phyloP scores from a whole-genome alignment of 768 basidiomycete genomes.

The Russula earlei region DNA sequence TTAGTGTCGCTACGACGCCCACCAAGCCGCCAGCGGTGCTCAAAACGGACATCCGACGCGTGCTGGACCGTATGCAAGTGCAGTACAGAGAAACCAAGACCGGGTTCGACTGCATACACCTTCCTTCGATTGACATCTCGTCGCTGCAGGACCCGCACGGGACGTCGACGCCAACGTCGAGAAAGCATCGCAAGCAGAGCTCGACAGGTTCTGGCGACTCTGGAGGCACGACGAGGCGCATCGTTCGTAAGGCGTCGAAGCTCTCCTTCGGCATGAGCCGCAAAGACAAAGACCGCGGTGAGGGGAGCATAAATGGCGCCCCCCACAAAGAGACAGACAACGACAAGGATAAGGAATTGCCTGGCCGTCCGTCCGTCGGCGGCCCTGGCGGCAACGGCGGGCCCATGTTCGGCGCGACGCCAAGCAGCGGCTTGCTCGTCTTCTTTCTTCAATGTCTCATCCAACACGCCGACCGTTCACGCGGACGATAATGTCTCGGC shows the following conservation, averaged over 20 bases:
- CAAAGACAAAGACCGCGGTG: conserved; percentile 34
- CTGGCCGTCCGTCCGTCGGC: conserved; percentile 34
- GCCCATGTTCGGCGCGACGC: conserved; percentile 42
- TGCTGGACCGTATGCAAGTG: conserved; percentile 90
- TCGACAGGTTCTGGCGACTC: conserved; percentile 47
- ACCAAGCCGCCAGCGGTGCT: conserved; percentile 76
- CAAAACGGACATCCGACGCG: conserved; percentile 75
- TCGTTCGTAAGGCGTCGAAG: conserved; percentile 70
- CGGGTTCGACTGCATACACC: conserved; percentile 94
- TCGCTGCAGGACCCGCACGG: conserved; percentile 42
- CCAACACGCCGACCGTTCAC: conserved; percentile 36
- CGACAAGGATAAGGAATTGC: conserved; percentile 37
- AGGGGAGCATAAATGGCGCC: conserved; percentile 18
- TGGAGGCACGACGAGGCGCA: conserved; percentile 38
- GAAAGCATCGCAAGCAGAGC: conserved; percentile 33
- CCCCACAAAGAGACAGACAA: too few relatives aligned
- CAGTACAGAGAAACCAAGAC: conserved; percentile 84
- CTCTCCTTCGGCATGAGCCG: conserved; percentile 64
- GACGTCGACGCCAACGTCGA: conserved; percentile 26
- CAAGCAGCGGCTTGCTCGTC: conserved; percentile 73
- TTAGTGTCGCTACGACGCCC: conserved; percentile 94
- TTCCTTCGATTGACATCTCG: conserved; percentile 86
- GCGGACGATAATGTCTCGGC: conserved; percentile 29
- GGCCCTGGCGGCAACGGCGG: too few relatives aligned
- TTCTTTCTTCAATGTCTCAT: conserved; percentile 77